Evolutionary conservation across 129 eudicot species (phyloP), one percentile per base, ranked within the genome.

Genomic region (Lonicera japonica): DNA sequence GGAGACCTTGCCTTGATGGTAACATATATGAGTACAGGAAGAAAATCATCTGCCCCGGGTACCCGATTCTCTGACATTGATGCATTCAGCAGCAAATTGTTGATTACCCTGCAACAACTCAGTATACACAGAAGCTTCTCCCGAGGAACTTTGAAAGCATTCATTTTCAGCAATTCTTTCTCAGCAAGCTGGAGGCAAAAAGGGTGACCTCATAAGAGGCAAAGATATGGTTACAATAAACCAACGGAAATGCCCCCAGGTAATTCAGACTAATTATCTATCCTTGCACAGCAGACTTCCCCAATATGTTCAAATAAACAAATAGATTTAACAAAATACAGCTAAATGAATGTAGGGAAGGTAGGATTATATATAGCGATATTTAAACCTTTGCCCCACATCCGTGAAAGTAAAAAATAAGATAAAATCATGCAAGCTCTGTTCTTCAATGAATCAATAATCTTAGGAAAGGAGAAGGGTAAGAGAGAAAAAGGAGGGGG

Each of bases 91-190:
- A 50, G 20, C 55, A 50, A 50, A 50, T 50, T 50, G 55, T 50
- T 50, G 55, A 50, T 50, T 50, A 50, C 55, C 55, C 55, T 50
- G 55, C 55, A 50, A 17, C 55, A 50, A 17, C 21, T 50, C 55
- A 50, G 21, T 14, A 50, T 50, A 50, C 55, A 50, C 55, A 50
- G 20, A 50, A 50, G 55, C 55, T 50, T 50, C 21, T 50, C 55
- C 21, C 55, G 55, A 17, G 55, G 55, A 17, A n/a, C 55, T 50
- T n/a, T 50, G 55, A 50, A 50, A 14, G 55, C 55, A n/a, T 50
- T 50, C 18, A 50, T 50, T 50, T 50, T 50, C 0, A 50, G 55
- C 55, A 50, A 50, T 50, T 50, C 55, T 50, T 50, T 50, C 55
- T 50, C 55, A 11, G 55, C 55, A 50, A 50, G 55, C 55, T 50